A percentile compares a stretch with the other conserved stretches of the same genome.
Conservation (phyloP, 306 rosid genomes). For the Pachyrhizus erosus region DNA sequence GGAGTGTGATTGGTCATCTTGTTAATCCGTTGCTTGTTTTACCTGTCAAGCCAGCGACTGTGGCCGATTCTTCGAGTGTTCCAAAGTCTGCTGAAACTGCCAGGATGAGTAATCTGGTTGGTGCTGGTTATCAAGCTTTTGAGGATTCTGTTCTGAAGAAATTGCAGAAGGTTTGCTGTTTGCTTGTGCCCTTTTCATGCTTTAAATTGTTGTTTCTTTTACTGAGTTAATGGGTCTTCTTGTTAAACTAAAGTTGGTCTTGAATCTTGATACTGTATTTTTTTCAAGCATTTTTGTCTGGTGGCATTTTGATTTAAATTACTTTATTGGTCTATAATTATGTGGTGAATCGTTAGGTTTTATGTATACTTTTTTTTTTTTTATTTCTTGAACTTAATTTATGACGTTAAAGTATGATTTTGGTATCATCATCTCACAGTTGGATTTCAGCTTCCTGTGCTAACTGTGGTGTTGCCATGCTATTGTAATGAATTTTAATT, state of each 20-base stretch:
- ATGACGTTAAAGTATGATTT: background rate
- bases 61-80: slow-evolving; percentile 51
- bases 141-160: slow-evolving; percentile 85
- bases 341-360: slow-evolving; percentile 20
- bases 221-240: background rate
- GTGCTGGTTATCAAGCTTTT: slow-evolving; percentile 79
- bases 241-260: background rate
- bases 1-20: slow-evolving; percentile 71
- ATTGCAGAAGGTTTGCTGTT: slow-evolving; percentile 69
- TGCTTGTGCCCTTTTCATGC: background rate
- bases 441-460: slow-evolving; percentile 7
- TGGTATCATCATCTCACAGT: background rate
- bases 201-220: background rate
- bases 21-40: slow-evolving; percentile 81
- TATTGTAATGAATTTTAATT: background rate
- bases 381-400: background rate
- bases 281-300: background rate
- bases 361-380: background rate
- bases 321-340: background rate
- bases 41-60: slow-evolving; percentile 70
- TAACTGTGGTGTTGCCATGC: background rate
- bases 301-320: slow-evolving; percentile 19
- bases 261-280: slow-evolving; percentile 6
- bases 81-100: slow-evolving; percentile 57
- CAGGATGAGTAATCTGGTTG: slow-evolving; percentile 60